Evolutionary conservation across 2,329 filamentous ascomycete species (phyloP), one percentile per base, ranked within the genome.

Genomic region (Diplodia scrobiculata): DNA sequence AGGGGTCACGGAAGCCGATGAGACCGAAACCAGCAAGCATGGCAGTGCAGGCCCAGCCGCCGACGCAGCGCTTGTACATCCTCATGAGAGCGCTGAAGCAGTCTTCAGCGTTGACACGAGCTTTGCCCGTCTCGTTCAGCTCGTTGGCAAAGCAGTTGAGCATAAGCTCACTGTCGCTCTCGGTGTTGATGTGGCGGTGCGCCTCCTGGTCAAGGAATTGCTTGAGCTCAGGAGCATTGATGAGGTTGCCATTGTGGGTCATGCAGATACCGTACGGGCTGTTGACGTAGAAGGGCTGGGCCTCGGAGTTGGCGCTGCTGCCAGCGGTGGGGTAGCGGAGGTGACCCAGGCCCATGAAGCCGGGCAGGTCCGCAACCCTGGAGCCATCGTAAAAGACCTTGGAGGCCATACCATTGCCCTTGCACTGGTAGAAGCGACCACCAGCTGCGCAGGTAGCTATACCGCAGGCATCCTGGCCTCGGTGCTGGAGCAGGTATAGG

Each of bases 271-370:
- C 92, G 74, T 92, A 95, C 0, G 91, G 91, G 68, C 81, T 83
- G 81, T 96, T 96, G 72, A 95, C 91, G 75, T 95, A 97, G 78
- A 97, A 96, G 0, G 93, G 93, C 78, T 97, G 92, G 11, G 91
- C 91, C 79, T 97, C 92, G 7, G 91, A 88, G 73, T 91, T 94
- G 67, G 87, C 87, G 70, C 89, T 91, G 76, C 89, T 95, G 66
- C 93, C 93, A 13, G 91, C 90, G 7, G 93, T 97, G 11, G 93
- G 93, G 78, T 97, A 97, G 76, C 93, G 84, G 71, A 97, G 79
- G 78, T 97, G 93, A 50, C 87, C 90, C 68, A 97, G 84, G 68
- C 91, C 92, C 90, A 95, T 93, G 78, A 87, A 94, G 38, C 92
- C 92, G 13, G 91, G 90, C 62, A 95, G 84, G 73, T 92, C 87